Evolutionary conservation across 2,329 filamentous ascomycete species (phyloP), one percentile per base, ranked within the genome.

Genomic region (Dactylella cylindrospora): DNA sequence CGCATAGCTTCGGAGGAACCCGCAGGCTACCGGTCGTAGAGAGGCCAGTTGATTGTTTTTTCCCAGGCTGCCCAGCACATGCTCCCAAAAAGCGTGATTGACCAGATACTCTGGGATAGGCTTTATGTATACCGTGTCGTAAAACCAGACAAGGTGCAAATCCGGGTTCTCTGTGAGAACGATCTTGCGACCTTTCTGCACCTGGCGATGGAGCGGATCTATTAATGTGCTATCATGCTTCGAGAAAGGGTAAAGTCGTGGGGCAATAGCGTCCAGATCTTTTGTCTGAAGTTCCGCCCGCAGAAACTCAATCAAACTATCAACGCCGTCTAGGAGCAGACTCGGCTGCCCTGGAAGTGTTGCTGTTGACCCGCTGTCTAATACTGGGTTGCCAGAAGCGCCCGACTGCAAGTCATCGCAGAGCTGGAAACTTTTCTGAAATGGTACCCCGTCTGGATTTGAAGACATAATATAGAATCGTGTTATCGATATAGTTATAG

Each of bases 91-190:
- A 0, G 55, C 22, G 3, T 67, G 39, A 10, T 66, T 64, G 6
- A 70, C 35, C 6, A 73, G 68, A 43, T 69, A 73, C 1, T 20
- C 5, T 1, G 71, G 72, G 0, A 73, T 45, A 7, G 71, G 71
- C 39, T 73, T 74, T 22, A 74, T 65, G 39, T 69, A 72, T n/a
- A 73, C 70, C 1, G 65, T 62, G 3, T 65, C 47, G 17, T 70
- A 45, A 15, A 64, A 49, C 70, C 71, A 72, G 4, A 74, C 68
- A 0, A 75, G 66, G 61, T 75, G 73, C 7, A 73, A 64, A 26
- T 72, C 69, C 1, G 70, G 65, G 19, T 72, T 65, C 55, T 75
- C 73, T 3, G 71, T 70, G 12, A 73, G 32, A 1, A 72, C 15
- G 13, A 75, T 71, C 1, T 65, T 38, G 9, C 72, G 71, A 1